Evolutionary conservation across 2,329 filamentous ascomycete species (phyloP).

Genomic region (Curvularia spicifera): DNA sequence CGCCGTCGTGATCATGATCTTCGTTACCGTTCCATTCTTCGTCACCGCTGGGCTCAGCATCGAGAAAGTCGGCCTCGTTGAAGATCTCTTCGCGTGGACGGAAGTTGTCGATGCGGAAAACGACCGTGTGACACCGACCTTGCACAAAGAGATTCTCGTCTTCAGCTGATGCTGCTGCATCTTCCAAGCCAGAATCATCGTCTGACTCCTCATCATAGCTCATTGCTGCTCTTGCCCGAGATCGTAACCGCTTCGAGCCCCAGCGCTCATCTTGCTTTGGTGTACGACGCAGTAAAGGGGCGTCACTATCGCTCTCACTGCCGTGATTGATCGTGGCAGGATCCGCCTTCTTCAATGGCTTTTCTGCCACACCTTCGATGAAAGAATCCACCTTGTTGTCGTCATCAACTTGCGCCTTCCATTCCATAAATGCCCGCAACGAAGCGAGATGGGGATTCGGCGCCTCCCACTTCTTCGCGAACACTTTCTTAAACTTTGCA

Average conservation of each 20-base stretch:
- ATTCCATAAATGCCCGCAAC: conserved; percentile 51
- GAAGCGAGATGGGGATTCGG: conserved; percentile 55
- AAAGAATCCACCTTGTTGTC: conserved; percentile 32
- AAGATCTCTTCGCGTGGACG: conserved; percentile 72
- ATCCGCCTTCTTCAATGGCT: conserved; percentile 3
- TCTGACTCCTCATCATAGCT: conserved; percentile 43
- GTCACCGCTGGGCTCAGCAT: conserved; percentile 64
- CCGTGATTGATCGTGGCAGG: conserved; percentile 4
- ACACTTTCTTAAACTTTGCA: conserved; percentile 70
- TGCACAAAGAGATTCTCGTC: conserved; percentile 59
- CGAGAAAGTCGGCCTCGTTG: conserved; percentile 74
- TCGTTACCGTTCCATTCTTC: conserved; percentile 66
- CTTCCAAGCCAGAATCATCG: conserved; percentile 33
- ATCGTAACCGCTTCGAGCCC: conserved; percentile 40
- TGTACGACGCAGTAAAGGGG: conserved; percentile 31
- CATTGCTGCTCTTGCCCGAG: conserved; percentile 31
- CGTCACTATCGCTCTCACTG: conserved; percentile 37
- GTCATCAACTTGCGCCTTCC: conserved; percentile 36
- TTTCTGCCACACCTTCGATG: conserved; percentile 28
- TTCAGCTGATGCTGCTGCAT: conserved; percentile 18
- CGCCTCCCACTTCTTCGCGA: conserved; percentile 59
- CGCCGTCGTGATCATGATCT: conserved; percentile 53
- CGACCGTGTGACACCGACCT: conserved; percentile 72
- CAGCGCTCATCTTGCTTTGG: conserved; percentile 35
- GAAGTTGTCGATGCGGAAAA: conserved; percentile 77